A percentile compares a stretch with the other conserved stretches of the same genome.
These are phyloP conservation scores for Pleurotus eryngii DNA, from an alignment of 768 basidiomycete species.

Conservation along the genomic window DNA sequence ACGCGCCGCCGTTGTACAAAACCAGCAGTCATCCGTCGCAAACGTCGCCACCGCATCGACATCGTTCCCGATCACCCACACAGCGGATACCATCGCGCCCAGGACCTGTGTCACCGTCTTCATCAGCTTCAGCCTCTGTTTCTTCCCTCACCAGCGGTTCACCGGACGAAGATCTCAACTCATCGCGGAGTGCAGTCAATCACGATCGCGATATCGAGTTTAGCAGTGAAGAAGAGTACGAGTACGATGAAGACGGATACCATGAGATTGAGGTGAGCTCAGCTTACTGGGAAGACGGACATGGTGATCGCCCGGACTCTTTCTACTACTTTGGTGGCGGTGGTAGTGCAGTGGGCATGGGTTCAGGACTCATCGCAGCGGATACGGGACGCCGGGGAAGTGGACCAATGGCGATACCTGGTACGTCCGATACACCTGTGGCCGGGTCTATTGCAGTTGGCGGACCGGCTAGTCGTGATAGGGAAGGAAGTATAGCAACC, in stretches of 20 bases:
- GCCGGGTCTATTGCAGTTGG: slow-evolving; percentile 13
- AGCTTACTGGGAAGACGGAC: slow-evolving; percentile 25
- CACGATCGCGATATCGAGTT: slow-evolving; percentile 33
- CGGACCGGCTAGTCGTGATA: slow-evolving; percentile 33
- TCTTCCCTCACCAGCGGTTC: slow-evolving; percentile 11
- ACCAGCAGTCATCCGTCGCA: slow-evolving; percentile 31
- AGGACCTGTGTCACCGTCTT: slow-evolving; percentile 1
- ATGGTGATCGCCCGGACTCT: slow-evolving; percentile 22
- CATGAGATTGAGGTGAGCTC: slow-evolving; percentile 38
- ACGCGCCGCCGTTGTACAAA: slow-evolving; percentile 6
- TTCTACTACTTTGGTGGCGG: slow-evolving; percentile 19
- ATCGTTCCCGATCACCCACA: slow-evolving; percentile 2
- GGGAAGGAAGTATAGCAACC: slow-evolving; percentile 57
- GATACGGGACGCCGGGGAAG: slow-evolving; percentile 45
- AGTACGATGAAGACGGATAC: slow-evolving; percentile 30
- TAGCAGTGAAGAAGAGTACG: slow-evolving; percentile 46
- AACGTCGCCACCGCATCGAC: slow-evolving; percentile 12
- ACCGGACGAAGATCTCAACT: slow-evolving; percentile 20
- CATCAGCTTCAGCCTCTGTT: slow-evolving; percentile 8
- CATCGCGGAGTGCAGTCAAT: slow-evolving; percentile 19
- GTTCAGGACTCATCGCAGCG: slow-evolving; percentile 22
- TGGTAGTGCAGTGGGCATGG: slow-evolving; percentile 19
- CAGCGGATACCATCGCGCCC: slow-evolving; percentile 13
- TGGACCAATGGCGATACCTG: slow-evolving; percentile 59
- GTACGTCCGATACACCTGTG: slow-evolving; percentile 15